Percentiles rank a stretch among this genome's conserved stretches.
phyloP scores from a whole-genome alignment of 2,329 filamentous ascomycete genomes.

The Stenocarpella maydis region DNA sequence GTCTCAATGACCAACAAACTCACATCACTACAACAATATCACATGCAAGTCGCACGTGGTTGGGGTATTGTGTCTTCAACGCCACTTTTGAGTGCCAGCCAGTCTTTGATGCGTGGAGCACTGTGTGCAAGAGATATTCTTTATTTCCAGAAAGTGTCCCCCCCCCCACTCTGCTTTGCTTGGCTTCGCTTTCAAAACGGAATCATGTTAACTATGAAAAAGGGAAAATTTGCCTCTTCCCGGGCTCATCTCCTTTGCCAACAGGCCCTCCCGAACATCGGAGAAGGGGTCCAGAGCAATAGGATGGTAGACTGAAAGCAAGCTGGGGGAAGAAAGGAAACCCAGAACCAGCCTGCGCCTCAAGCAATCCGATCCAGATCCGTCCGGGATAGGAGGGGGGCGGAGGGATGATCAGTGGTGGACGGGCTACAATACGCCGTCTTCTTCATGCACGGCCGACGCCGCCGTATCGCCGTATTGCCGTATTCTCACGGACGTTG shows the following conservation, averaged over 20 bases:
- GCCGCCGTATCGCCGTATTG: background rate
- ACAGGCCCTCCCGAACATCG: background rate
- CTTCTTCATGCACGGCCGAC: background rate
- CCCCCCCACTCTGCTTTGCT: slow-evolving; percentile 23
- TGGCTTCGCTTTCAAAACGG: slow-evolving; percentile 24
- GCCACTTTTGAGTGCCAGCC: too few relatives aligned
- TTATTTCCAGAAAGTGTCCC: slow-evolving; percentile 19
- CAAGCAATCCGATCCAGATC: slow-evolving; percentile 5
- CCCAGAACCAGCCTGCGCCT: slow-evolving; percentile 2
- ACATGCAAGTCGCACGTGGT: background rate
- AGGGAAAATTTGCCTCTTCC: background rate
- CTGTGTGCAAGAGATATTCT: slow-evolving; percentile 12
- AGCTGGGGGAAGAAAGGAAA: background rate
- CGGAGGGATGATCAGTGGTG: background rate
- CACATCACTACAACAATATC: background rate
- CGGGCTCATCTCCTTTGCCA: background rate
- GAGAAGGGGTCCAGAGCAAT: background rate
- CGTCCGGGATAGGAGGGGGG: background rate
- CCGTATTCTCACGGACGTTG: background rate
- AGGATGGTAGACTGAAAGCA: background rate
- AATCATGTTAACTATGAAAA: slow-evolving; percentile 12
- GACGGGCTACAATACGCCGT: background rate
- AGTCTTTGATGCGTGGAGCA: background rate
- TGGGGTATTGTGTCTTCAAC: background rate
- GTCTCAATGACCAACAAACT: background rate